phyloP scores from a whole-genome alignment of 345 rosid genomes.

The Heritiera fomes region DNA sequence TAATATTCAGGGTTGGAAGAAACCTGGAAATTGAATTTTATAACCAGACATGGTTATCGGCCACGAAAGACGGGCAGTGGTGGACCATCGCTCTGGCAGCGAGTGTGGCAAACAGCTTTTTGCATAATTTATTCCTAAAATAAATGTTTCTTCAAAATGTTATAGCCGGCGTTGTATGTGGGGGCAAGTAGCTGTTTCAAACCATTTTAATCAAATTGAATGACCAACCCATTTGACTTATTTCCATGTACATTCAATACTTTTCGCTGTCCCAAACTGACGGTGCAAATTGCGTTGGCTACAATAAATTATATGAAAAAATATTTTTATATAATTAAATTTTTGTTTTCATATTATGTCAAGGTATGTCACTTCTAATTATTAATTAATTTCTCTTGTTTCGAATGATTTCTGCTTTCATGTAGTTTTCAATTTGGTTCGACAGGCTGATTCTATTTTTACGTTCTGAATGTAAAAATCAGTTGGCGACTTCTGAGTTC shows the following conservation, averaged over 20 bases:
- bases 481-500: no score
- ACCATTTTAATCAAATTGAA: not conserved
- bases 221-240: not conserved
- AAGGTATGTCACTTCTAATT: no score
- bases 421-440: no score
- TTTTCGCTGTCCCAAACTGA: no score
- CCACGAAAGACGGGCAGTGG: not conserved
- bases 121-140: not conserved
- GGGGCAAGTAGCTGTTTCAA: conserved; percentile 4
- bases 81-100: conserved; percentile 3
- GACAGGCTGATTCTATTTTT: no score
- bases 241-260: not conserved
- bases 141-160: not conserved
- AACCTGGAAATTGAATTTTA: not conserved
- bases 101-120: not conserved
- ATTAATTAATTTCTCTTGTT: not conserved
- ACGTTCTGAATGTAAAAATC: no score
- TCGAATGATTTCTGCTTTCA: no score
- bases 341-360: no score
- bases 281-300: no score
- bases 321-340: no score
- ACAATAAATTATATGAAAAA: no score
- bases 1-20: not conserved
- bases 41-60: conserved; percentile 3
- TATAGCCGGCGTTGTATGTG: conserved; percentile 14